Evolutionary conservation across 1,284 basidiomycete genomes (phyloP).

Genomic region (Sutorius eximius): DNA sequence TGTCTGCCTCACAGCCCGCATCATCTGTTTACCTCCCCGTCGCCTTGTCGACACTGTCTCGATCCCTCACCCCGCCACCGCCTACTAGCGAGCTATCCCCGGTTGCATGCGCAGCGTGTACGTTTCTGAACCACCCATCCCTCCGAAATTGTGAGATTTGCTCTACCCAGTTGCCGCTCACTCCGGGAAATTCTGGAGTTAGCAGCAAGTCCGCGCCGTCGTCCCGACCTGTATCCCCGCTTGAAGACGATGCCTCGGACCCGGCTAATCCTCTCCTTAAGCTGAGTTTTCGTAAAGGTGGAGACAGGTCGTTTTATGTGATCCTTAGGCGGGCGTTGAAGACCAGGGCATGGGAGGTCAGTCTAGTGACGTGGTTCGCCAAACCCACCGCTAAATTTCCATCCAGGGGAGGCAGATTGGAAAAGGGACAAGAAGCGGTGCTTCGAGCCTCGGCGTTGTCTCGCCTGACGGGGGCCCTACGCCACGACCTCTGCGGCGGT

Average conservation of each 20-base stretch:
- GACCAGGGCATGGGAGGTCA: slow-evolving; percentile 81
- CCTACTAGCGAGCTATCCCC: slow-evolving; percentile 7
- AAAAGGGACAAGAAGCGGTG: slow-evolving; percentile 22
- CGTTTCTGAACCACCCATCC: slow-evolving; percentile 87
- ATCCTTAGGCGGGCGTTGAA: slow-evolving; percentile 76
- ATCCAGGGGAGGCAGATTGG: slow-evolving; percentile 30
- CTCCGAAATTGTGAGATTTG: slow-evolving; percentile 87
- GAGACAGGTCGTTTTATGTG: slow-evolving; percentile 83
- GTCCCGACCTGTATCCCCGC: slow-evolving; percentile 55
- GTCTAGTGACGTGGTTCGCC: slow-evolving; percentile 20
- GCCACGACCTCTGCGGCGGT: slow-evolving; percentile 20
- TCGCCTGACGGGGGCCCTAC: slow-evolving; percentile 20
- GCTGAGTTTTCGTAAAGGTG: slow-evolving; percentile 89
- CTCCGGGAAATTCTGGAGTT: slow-evolving; percentile 24
- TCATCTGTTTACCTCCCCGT: slow-evolving; percentile 34
- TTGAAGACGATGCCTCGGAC: slow-evolving; percentile 37
- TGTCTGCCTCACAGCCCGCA: slow-evolving; percentile 41
- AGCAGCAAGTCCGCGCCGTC: slow-evolving; percentile 59
- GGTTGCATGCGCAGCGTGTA: slow-evolving; percentile 83
- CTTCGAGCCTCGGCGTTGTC: slow-evolving; percentile 20
- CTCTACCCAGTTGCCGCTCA: slow-evolving; percentile 57
- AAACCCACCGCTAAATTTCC: slow-evolving; percentile 8
- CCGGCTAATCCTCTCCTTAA: slow-evolving; percentile 51
- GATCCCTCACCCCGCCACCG: slow-evolving; percentile 21
- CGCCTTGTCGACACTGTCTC: slow-evolving; percentile 22